Conservation (phyloP, 768 basidiomycete species). For the Boletus tylopilopsis region DNA sequence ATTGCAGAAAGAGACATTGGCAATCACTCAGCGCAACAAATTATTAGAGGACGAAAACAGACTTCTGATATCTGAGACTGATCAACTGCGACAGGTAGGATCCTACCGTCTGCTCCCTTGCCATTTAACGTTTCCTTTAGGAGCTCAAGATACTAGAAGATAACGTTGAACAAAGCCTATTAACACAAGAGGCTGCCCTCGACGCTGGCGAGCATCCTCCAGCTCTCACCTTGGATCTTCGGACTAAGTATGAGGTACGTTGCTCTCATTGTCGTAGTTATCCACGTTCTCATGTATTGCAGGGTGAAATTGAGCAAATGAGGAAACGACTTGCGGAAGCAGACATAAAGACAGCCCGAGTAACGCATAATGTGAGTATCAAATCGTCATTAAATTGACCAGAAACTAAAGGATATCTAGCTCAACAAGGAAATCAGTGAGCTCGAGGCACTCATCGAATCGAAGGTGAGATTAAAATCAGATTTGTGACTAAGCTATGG, state of each 20-base stretch:
- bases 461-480: slow-evolving; percentile 56
- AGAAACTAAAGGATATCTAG: slow-evolving; percentile 36
- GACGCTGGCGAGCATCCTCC: slow-evolving; percentile 19
- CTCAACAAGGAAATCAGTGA: slow-evolving; percentile 91
- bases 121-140: slow-evolving; percentile 33
- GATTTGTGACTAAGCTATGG: background rate
- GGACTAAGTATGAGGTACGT: slow-evolving; percentile 51
- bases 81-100: slow-evolving; percentile 69
- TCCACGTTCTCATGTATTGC: background rate
- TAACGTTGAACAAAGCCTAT: slow-evolving; percentile 60
- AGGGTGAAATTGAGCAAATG: slow-evolving; percentile 67
- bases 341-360: slow-evolving; percentile 73
- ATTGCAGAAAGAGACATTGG: slow-evolving; percentile 75
- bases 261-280: background rate
- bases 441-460: slow-evolving; percentile 89
- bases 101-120: background rate
- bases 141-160: slow-evolving; percentile 77
- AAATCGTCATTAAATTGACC: background rate
- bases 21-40: slow-evolving; percentile 59
- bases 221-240: slow-evolving; percentile 31
- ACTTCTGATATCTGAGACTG: slow-evolving; percentile 49
- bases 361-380: slow-evolving; percentile 60
- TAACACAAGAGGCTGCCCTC: slow-evolving; percentile 45
- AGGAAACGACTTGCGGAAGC: slow-evolving; percentile 64
- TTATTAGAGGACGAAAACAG: slow-evolving; percentile 77